A percentile compares a stretch with the other conserved stretches of the same genome.
Conservation (phyloP, 2,329 filamentous ascomycete species). For the Purpureocillium lavendulum region DNA sequence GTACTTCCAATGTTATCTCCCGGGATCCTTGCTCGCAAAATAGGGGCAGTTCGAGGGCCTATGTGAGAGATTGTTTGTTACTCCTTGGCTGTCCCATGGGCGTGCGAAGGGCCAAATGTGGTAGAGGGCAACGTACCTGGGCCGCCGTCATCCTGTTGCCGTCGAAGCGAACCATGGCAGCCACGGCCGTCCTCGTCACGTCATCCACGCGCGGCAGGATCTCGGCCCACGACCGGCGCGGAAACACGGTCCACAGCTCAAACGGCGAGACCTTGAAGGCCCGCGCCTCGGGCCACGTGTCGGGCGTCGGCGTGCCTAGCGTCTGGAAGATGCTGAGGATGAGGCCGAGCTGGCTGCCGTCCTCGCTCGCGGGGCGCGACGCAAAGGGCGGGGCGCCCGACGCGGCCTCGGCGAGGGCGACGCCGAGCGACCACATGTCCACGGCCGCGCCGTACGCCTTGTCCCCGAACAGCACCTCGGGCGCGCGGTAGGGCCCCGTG, state of each 20-base stretch:
- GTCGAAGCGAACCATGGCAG: conserved; percentile 63
- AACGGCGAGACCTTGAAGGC: conserved; percentile 69
- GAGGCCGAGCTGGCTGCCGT: conserved; percentile 85
- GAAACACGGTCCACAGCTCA: conserved; percentile 78
- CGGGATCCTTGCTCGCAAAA: no score
- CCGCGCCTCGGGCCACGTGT: conserved; percentile 74
- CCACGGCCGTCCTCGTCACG: conserved; percentile 57
- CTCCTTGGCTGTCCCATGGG: no score
- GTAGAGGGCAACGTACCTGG: conserved; percentile 26
- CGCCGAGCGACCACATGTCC: conserved; percentile 86
- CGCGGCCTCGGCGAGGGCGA: conserved; percentile 70
- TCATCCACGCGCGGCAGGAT: conserved; percentile 55
- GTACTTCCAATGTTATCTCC: no score
- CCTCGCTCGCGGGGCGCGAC: conserved; percentile 60
- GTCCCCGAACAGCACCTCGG: conserved; percentile 84
- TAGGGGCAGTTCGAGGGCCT: no score
- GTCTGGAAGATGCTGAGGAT: conserved; percentile 91
- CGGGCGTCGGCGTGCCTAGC: conserved; percentile 73
- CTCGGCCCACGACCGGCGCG: conserved; percentile 56
- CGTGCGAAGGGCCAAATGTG: no score
- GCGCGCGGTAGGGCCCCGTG: conserved; percentile 82
- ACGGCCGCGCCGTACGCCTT: conserved; percentile 61
- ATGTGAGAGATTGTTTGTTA: no score
- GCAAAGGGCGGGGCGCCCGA: conserved; percentile 66
- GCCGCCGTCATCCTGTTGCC: conserved; percentile 58